Percentiles rank a stretch among this genome's conserved stretches.
Conservation (phyloP, 73 alveolate genomes). For the Paramecium sexaurelia region DNA sequence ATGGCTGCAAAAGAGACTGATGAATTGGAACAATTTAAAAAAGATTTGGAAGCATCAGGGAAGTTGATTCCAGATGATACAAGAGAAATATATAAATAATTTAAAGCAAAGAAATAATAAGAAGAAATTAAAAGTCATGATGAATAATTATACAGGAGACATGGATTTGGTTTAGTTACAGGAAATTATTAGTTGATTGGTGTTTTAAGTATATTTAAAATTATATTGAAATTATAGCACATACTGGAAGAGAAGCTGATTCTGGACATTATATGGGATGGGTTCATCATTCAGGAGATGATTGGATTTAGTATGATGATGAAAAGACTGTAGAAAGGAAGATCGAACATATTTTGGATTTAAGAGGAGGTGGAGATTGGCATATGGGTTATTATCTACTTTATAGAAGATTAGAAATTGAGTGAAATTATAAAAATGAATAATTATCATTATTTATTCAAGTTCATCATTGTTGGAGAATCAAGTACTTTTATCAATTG, state of each 20-base stretch:
- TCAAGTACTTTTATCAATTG: slow-evolving; percentile 55
- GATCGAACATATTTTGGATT: slow-evolving; percentile 90
- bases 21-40: slow-evolving; percentile 71
- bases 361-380: slow-evolving; percentile 99
- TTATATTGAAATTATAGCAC: slow-evolving; percentile 78
- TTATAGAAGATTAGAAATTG: slow-evolving; percentile 92
- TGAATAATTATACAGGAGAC: slow-evolving; percentile 73
- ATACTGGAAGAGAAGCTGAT: slow-evolving; percentile 98
- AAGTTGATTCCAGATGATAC: slow-evolving; percentile 82
- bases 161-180: slow-evolving; percentile 90
- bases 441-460: slow-evolving; percentile 64
- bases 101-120: slow-evolving; percentile 77
- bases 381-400: slow-evolving; percentile 96
- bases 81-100: slow-evolving; percentile 53
- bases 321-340: slow-evolving; percentile 87
- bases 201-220: slow-evolving; percentile 74
- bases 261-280: slow-evolving; percentile 99
- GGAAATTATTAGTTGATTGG: slow-evolving; percentile 97
- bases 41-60: slow-evolving; percentile 73
- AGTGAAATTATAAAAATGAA: slow-evolving; percentile 62
- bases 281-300: slow-evolving; percentile 92
- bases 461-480: slow-evolving; percentile 68
- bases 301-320: slow-evolving; percentile 95
- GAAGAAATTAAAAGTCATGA: slow-evolving; percentile 84
- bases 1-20: slow-evolving; percentile 68